A percentile compares a stretch with the other conserved stretches of the same genome.
Evolutionary conservation across 805 yeast species (phyloP).

Genomic region (Komagataella pseudopastoris): DNA sequence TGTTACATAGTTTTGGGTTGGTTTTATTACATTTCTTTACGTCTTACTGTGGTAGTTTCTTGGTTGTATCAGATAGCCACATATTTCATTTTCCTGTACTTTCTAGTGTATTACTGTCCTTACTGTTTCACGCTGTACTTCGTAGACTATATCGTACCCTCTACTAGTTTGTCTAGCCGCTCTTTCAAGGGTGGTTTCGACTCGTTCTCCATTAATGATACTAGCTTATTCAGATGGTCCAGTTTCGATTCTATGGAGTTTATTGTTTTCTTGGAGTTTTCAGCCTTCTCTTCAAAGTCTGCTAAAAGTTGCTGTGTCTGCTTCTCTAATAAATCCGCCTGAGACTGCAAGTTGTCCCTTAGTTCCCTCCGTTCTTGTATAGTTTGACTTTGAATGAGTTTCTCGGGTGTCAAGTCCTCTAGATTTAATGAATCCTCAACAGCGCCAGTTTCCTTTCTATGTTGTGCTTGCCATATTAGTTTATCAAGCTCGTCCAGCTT

Average conservation of each 20-base stretch:
- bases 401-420: slow-evolving; percentile 9
- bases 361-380: neutral
- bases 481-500: slow-evolving; percentile 35
- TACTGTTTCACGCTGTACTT: neutral
- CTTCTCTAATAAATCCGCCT: neutral
- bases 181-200: neutral
- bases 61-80: neutral
- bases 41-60: neutral
- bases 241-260: neutral
- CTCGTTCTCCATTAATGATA: neutral
- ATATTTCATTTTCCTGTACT: neutral
- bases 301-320: neutral
- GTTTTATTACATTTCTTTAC: neutral
- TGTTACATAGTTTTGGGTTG: neutral
- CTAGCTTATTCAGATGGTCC: neutral
- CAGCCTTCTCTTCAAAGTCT: neutral
- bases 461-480: slow-evolving; percentile 24
- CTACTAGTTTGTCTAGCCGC: neutral
- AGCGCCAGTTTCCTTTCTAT: slow-evolving; percentile 4
- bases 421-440: slow-evolving; percentile 6
- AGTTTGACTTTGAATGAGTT: slow-evolving; percentile 6
- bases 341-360: neutral
- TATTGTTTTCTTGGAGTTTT: neutral
- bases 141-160: neutral
- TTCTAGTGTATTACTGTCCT: neutral